These are phyloP conservation scores for Xanthoceras sorbifolium DNA, from an alignment of 345 rosid genomes.

Conservation along the genomic window DNA sequence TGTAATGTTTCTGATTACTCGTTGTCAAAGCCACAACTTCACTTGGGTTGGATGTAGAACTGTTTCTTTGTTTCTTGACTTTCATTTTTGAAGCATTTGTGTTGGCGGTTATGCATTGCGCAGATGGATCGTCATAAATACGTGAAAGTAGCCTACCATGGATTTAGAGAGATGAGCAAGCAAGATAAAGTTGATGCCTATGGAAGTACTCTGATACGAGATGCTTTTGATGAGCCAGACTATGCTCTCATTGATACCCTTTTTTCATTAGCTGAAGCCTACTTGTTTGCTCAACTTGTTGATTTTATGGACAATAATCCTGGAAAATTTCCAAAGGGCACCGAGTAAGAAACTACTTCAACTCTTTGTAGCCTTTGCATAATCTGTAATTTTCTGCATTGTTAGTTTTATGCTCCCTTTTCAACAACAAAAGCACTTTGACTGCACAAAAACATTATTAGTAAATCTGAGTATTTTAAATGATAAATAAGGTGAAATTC, in stretches of 20 bases:
- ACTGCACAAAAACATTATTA: no score
- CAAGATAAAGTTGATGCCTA: slow-evolving; percentile 87
- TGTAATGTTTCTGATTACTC: slow-evolving; percentile 1
- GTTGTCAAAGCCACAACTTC: background rate
- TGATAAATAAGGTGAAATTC: background rate
- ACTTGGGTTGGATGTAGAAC: background rate
- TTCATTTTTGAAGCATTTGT: slow-evolving; percentile 1
- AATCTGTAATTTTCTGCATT: background rate
- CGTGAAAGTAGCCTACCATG: slow-evolving; percentile 98
- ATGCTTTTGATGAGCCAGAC: slow-evolving; percentile 94
- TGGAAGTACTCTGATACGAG: slow-evolving; percentile 80
- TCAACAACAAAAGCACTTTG: background rate
- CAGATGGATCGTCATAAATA: slow-evolving; percentile 99
- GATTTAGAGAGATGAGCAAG: slow-evolving; percentile 86
- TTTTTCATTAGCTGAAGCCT: slow-evolving; percentile 94
- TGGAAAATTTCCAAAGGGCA: slow-evolving; percentile 54
- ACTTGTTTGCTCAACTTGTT: slow-evolving; percentile 95
- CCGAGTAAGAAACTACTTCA: slow-evolving; percentile 55
- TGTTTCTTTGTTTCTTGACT: background rate
- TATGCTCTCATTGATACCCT: slow-evolving; percentile 97
- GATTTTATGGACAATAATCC: slow-evolving; percentile 84
- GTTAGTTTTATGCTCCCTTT: background rate
- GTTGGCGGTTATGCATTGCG: slow-evolving; percentile 19
- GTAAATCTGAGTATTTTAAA: background rate
- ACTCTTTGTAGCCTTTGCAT: background rate